Evolutionary conservation across 164 flowering plant genomes (phyloP).

Genomic region (Saururus chinensis): DNA sequence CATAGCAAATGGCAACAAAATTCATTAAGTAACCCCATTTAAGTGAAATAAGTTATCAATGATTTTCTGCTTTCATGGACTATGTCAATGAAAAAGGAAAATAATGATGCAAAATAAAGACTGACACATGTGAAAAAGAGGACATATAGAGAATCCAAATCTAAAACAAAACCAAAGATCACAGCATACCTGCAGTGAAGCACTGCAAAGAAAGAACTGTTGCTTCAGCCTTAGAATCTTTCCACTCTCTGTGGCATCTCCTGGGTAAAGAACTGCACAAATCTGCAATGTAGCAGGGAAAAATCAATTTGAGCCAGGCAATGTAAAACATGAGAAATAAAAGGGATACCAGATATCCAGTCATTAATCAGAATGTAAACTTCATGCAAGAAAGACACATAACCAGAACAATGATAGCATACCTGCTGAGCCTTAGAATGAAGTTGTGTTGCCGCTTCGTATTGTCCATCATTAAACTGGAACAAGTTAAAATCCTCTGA

Average conservation of each 20-base stretch:
- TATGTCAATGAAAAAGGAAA: too few relatives aligned
- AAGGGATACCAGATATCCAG: not conserved
- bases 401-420: constrained; percentile 1
- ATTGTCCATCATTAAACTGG: constrained; percentile 83
- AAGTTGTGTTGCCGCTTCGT: constrained; percentile 78
- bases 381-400: not conserved
- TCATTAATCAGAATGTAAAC: not conserved
- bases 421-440: constrained; percentile 93
- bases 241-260: constrained; percentile 88
- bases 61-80: too few relatives aligned
- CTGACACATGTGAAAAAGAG: not conserved
- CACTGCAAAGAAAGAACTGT: constrained; percentile 94
- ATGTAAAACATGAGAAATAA: too few relatives aligned
- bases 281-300: constrained; percentile 41
- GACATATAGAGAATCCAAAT: not conserved
- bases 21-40: too few relatives aligned
- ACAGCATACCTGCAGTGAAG: constrained; percentile 81
- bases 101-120: not conserved
- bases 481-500: constrained; percentile 66
- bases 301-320: not conserved
- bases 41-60: too few relatives aligned
- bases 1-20: too few relatives aligned
- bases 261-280: constrained; percentile 95
- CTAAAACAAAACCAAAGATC: not conserved
- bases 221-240: constrained; percentile 86